Percentiles rank a stretch among this genome's conserved stretches.
Evolutionary conservation across 257 asterid species (phyloP).

Genomic region (Nicotiana otophora): DNA sequence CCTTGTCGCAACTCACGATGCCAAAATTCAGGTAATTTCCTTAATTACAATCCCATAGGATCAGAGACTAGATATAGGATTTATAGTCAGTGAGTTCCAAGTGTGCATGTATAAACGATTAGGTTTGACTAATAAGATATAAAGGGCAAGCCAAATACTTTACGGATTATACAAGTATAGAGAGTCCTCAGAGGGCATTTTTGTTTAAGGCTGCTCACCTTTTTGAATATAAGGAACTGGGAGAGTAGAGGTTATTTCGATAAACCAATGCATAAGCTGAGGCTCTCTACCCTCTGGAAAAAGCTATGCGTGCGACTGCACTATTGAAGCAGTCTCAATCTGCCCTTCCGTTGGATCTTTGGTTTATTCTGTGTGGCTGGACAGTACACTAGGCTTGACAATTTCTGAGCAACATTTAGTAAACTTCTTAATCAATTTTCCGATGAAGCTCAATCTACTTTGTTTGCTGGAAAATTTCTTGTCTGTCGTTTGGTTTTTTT

Average conservation of each 20-base stretch:
- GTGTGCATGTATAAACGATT: not conserved
- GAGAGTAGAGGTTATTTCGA: not conserved
- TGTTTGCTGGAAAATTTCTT: not conserved
- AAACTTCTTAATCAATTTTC: not conserved
- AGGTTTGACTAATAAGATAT: not conserved
- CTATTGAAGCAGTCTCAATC: not conserved
- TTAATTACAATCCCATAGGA: not conserved
- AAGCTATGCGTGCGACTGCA: not conserved
- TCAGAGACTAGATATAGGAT: not conserved
- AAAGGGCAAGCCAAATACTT: not conserved
- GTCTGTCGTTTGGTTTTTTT: slow-evolving; percentile 1
- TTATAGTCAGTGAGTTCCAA: not conserved
- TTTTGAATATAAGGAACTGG: not conserved
- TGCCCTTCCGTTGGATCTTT: not conserved
- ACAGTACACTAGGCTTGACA: not conserved
- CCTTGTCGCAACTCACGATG: slow-evolving; percentile 94
- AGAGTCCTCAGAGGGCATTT: too few species aligned
- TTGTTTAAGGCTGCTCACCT: too few species aligned
- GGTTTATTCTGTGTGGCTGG: not conserved
- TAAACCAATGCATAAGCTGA: not conserved
- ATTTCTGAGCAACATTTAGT: not conserved
- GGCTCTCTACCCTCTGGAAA: not conserved
- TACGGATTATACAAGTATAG: too few species aligned
- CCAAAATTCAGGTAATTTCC: slow-evolving; percentile 69
- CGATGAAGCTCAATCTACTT: not conserved